These are phyloP conservation scores for Fusarium tjaetaba DNA, from an alignment of 2,329 filamentous ascomycete species.

Conservation along the genomic window DNA sequence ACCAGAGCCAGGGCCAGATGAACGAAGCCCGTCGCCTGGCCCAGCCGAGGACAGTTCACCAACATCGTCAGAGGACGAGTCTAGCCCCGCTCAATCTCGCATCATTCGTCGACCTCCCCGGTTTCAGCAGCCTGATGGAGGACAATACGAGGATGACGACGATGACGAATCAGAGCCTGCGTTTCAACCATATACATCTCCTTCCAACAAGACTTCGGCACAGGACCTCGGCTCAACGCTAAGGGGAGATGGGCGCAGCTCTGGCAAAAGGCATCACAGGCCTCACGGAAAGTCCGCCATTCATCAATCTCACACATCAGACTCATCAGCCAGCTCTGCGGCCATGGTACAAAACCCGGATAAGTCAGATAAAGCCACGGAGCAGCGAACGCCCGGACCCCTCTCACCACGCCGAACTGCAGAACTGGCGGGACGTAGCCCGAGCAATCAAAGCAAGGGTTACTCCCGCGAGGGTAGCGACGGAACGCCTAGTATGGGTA, in stretches of 20 bases:
- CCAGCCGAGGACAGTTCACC: conserved; percentile 52
- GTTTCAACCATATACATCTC: conserved; percentile 60
- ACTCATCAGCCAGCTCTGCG: conserved; percentile 69
- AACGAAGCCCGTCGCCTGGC: conserved; percentile 47
- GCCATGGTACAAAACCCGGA: conserved; percentile 50
- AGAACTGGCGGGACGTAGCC: conserved; percentile 66
- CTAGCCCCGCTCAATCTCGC: conserved; percentile 65
- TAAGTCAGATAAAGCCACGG: conserved; percentile 44
- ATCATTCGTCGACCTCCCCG: conserved; percentile 69
- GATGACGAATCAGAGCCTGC: conserved; percentile 67
- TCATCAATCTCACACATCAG: conserved; percentile 65
- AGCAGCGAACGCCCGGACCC: conserved; percentile 54
- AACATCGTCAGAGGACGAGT: conserved; percentile 59
- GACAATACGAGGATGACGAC: conserved; percentile 59
- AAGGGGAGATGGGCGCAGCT: conserved; percentile 55
- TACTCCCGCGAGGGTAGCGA: conserved; percentile 73
- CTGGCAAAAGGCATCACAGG: conserved; percentile 44
- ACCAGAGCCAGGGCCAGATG: conserved; percentile 30
- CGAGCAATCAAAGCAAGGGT: conserved; percentile 59
- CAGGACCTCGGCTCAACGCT: conserved; percentile 65
- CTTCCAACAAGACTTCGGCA: conserved; percentile 48
- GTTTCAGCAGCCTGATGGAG: conserved; percentile 54
- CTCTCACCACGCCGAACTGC: conserved; percentile 68
- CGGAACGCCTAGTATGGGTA: conserved; percentile 82
- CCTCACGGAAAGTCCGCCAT: conserved; percentile 48